Conservation (phyloP, 768 basidiomycete genomes). For the Suillus decipiens region DNA sequence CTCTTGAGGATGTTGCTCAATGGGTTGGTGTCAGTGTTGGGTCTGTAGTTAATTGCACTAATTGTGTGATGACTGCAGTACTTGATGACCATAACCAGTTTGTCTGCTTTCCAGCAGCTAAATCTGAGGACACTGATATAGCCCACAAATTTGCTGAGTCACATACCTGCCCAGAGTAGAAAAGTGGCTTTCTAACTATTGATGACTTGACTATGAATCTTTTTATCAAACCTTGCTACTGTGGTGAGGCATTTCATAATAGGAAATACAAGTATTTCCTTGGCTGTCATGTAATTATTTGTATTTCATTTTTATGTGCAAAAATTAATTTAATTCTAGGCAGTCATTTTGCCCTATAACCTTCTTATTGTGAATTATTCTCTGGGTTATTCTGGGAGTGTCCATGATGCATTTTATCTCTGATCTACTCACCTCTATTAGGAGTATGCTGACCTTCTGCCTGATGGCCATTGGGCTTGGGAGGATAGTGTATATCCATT, state of each 20-base stretch:
- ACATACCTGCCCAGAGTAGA: no score
- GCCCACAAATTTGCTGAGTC: no score
- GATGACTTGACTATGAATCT: constrained; percentile 23
- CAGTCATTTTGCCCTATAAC: background rate
- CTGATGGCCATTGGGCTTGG: background rate
- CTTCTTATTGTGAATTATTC: background rate
- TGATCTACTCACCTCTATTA: background rate
- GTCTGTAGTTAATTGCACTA: no score
- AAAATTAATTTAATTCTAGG: background rate
- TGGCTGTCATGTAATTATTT: constrained; percentile 18
- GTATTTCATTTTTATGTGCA: background rate
- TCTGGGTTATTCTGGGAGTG: background rate
- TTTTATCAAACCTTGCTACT: constrained; percentile 11
- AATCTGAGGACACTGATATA: no score
- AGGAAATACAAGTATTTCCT: constrained; percentile 21
- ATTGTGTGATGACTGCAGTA: no score
- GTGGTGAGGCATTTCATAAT: constrained; percentile 15
- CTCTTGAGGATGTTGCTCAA: no score
- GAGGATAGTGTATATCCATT: no score
- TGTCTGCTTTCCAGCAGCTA: no score
- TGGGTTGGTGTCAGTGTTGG: no score
- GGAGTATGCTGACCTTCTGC: background rate
- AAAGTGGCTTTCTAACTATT: background rate
- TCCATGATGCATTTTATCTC: background rate
- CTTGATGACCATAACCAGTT: no score